Evolutionary conservation across 805 yeast species (phyloP), one percentile per base, ranked within the genome.

Genomic region (Lachancea lanzarotensis): DNA sequence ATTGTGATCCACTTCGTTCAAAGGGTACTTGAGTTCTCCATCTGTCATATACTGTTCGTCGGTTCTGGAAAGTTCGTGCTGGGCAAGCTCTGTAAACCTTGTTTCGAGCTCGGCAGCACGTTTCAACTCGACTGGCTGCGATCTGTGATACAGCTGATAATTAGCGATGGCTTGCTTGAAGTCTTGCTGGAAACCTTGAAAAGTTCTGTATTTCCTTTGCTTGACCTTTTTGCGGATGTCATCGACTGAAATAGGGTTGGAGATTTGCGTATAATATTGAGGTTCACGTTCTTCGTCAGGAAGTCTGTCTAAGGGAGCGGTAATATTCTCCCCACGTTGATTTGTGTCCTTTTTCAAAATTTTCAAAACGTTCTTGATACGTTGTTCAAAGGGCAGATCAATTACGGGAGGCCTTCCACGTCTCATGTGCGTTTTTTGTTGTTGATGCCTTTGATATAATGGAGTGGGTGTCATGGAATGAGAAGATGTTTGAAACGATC

Each of bases 331-430:
- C 11, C 72, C 72, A 36, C 69, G 69, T 1, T 71, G 70, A 54
- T 75, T 80, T 37, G 78, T 75, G 47, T 84, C 81, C 58, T 85
- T 85, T 57, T 89, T 85, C 59, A 93, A 71, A 40, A 78, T 81
- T 61, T 95, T 79, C 71, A 93, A 68, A 32, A 93, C 81, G 52
- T 87, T 81, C 63, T 91, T 90, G 65, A 91, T 89, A 51, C 97
- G 74, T 59, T 88, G 88, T 65, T 93, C 97, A 63, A 84, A 90
- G 5, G 67, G 67, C 12, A 62, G 42, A 48, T 63, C 67, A 26
- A 63, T 62, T 3, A 62, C 60, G 9, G 66, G 66, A 13, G 66
- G 66, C 46, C 66, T 58, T 45, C 66, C 66, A 45, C 67, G 60
- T 43, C 59, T 60, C 45, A 59, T 50, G 42, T 60, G 62, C 8